phyloP scores from a whole-genome alignment of 2,329 filamentous ascomycete species.

The Claviceps lovelessii region DNA sequence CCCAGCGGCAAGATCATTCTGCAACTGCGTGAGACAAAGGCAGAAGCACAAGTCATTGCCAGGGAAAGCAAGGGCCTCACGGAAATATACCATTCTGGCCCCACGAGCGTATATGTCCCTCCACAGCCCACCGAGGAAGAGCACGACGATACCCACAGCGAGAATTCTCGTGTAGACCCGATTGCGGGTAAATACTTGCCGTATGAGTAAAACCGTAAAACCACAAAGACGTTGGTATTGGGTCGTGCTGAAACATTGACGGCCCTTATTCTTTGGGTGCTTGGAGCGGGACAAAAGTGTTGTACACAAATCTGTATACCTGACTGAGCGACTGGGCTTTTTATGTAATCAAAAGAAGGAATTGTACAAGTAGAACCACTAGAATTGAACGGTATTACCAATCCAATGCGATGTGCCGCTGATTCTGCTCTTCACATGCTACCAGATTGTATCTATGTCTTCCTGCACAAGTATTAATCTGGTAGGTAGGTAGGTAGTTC shows the following conservation, averaged over 20 bases:
- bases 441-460: background rate
- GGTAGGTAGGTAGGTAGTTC: background rate
- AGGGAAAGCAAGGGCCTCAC: slow-evolving; percentile 29
- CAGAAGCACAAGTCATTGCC: slow-evolving; percentile 28
- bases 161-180: slow-evolving; percentile 11
- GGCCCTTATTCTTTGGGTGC: background rate
- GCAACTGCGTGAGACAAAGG: slow-evolving; percentile 24
- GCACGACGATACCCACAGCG: slow-evolving; percentile 1
- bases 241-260: too few relatives aligned
- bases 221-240: too few relatives aligned
- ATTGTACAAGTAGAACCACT: slow-evolving; percentile 7
- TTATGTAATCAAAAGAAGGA: slow-evolving; percentile 2
- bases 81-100: slow-evolving; percentile 17
- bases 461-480: background rate
- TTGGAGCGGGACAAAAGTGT: background rate
- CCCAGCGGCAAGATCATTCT: slow-evolving; percentile 36
- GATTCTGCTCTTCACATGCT: too few relatives aligned
- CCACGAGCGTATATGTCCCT: slow-evolving; percentile 9
- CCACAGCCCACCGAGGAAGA: slow-evolving; percentile 2
- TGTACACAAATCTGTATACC: slow-evolving; percentile 3
- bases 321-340: background rate
- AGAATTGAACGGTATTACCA: background rate
- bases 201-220: background rate
- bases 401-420: background rate
- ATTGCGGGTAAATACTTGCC: slow-evolving; percentile 13